Conservation (phyloP, 2,329 filamentous ascomycete genomes). For the Colletotrichum sp. region DNA sequence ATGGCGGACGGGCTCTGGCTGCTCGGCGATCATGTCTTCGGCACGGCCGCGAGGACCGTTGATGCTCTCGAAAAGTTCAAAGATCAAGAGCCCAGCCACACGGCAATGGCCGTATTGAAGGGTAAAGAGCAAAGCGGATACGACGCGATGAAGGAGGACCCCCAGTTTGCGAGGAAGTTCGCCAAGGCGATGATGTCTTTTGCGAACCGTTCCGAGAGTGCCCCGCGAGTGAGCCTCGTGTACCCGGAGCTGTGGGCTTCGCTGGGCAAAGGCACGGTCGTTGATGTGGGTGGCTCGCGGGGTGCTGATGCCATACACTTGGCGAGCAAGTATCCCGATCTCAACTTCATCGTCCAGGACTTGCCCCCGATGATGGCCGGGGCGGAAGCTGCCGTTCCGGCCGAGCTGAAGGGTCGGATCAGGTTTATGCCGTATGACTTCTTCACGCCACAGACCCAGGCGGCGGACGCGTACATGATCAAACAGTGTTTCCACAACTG, state of each 20-base stretch:
- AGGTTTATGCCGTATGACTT: background rate
- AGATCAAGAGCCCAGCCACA: background rate
- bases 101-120: background rate
- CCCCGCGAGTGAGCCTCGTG: background rate
- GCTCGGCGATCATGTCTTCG: background rate
- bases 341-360: background rate
- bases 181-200: background rate
- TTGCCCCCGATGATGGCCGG: background rate
- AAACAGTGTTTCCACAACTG: background rate
- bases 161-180: background rate
- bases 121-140: background rate
- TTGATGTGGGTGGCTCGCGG: background rate
- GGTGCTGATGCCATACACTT: background rate
- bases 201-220: background rate
- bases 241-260: background rate
- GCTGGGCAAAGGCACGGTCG: background rate
- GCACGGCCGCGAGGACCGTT: background rate
- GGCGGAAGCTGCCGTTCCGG: background rate
- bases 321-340: background rate
- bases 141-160: background rate
- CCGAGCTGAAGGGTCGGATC: background rate
- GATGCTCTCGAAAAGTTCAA: background rate
- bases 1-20: background rate
- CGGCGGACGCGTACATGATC: background rate
- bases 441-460: background rate